phyloP scores from a whole-genome alignment of 768 basidiomycete species.

The Phlebiopsis gigantea region DNA sequence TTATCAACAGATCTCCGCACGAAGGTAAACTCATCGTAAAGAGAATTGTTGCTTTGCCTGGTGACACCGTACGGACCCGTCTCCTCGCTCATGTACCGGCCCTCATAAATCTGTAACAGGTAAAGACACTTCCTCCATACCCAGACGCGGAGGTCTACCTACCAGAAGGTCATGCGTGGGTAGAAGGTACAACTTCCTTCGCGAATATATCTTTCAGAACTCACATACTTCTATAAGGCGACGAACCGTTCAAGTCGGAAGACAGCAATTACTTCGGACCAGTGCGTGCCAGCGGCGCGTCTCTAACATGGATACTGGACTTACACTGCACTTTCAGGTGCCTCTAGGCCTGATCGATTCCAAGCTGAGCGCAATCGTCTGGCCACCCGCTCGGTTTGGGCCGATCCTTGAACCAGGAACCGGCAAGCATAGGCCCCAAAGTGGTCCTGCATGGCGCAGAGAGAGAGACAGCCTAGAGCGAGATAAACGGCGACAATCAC shows the following conservation, averaged over 20 bases:
- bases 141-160: constrained; percentile 47
- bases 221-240: constrained; percentile 36
- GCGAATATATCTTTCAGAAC: too few relatives aligned
- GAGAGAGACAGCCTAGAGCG: constrained; percentile 36
- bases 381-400: constrained; percentile 25
- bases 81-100: too few relatives aligned
- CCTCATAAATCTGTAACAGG: too few relatives aligned
- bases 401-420: constrained; percentile 17
- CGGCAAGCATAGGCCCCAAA: constrained; percentile 7
- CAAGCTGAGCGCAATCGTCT: constrained; percentile 25
- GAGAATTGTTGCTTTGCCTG: constrained; percentile 57
- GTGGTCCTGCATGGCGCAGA: constrained; percentile 24
- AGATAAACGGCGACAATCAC: constrained; percentile 32
- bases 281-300: constrained; percentile 31
- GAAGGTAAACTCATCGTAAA: constrained; percentile 54
- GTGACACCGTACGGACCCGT: constrained; percentile 39
- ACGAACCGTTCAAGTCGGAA: constrained; percentile 59
- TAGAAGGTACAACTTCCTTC: constrained; percentile 49
- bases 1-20: constrained; percentile 47
- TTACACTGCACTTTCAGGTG: constrained; percentile 17
- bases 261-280: constrained; percentile 75
- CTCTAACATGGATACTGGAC: neutral
- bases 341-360: constrained; percentile 25
- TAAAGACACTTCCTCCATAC: constrained; percentile 67
- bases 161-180: constrained; percentile 65